Base-by-base conservation (phyloP, 2,329 filamentous ascomycete genomes). In the Magnaporthiopsis incrustans region DNA sequence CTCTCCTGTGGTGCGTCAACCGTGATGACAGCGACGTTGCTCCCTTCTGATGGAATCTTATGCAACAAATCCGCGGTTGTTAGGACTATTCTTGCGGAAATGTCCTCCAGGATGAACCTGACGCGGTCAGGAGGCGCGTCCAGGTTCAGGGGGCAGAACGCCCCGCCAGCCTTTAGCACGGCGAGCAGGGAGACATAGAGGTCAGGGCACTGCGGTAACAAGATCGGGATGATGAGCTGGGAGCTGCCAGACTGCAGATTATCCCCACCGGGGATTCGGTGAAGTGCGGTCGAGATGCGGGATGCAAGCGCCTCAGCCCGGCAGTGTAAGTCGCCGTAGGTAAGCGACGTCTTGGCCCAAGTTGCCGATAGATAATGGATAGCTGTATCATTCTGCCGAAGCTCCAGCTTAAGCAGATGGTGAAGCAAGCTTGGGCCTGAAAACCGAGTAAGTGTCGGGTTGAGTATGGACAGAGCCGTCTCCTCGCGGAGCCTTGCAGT, bases 101-200 rank as follows among this genome's bases (percentile, higher is more conserved):
- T 84, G 78, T 97, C 92, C n/a, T 84, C 74, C 22, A 93, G 75
- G 61, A 97, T 93, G 72, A 96, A 97, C 62, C 82, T 84, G 58
- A 96, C 81, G 61, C 93, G 83, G 63, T 96, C 91, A 4, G 80
- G 74, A 0, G 93, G 93, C 0, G 88, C 85, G 74, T 96, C 92
- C 61, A 90, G 81, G 66, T 89, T 89, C 64, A 97, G 77, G 0
- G 93, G 92, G 68, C 92, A 97, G 70, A 97, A 97, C 0, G 91
- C 91, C 50, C 85, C 90, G 8, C 93, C 93, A 15, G 87, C 87
- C 73, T 93, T 92, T 60, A 97, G 79, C 63, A 94, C 85, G 4
- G 89, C 92, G 59, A 97, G 75, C 67, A 91, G 83, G 1, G 90
- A 82, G 64, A 98, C 81, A 74, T 97, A 97, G 30, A 97, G 81